Percentiles rank a stretch among this genome's conserved stretches.
These are phyloP conservation scores for Pecoramyces ruminantium DNA, from an alignment of 192 early-diverging fungal genomes.

Conservation along the genomic window DNA sequence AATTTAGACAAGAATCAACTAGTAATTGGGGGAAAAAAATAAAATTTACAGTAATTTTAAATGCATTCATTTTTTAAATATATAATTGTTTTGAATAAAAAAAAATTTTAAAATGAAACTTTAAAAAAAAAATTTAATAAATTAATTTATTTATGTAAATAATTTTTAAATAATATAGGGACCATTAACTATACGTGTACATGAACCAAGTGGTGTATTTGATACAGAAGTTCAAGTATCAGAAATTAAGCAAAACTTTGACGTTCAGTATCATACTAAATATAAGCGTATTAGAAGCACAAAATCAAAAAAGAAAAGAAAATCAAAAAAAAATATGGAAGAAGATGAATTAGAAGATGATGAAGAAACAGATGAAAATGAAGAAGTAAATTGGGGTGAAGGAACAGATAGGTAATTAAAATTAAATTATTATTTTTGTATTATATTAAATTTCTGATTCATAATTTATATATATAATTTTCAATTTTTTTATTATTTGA, in stretches of 20 bases:
- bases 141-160: too few relatives aligned
- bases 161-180: too few relatives aligned
- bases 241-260: conserved; percentile 51
- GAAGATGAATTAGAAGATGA: conserved; percentile 19
- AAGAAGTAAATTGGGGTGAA: conserved; percentile 6
- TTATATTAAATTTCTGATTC: too few relatives aligned
- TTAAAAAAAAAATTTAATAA: too few relatives aligned
- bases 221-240: conserved; percentile 52
- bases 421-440: too few relatives aligned
- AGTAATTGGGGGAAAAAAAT: conserved; percentile 17
- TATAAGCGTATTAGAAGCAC: conserved; percentile 87
- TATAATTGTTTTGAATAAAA: too few relatives aligned
- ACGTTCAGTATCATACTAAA: conserved; percentile 92
- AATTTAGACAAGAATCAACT: conserved; percentile 50
- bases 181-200: conserved; percentile 29
- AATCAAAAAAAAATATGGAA: conserved; percentile 20
- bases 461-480: too few relatives aligned
- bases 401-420: conserved; percentile 1
- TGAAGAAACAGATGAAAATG: conserved; percentile 17
- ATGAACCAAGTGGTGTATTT: conserved; percentile 32
- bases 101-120: too few relatives aligned
- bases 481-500: too few relatives aligned
- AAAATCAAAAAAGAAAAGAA: conserved; percentile 37
- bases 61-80: too few relatives aligned
- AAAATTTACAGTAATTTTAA: conserved; percentile 32